These are phyloP conservation scores for Thalassiosira tumida DNA, from an alignment of 352 stramenopile species.

Conservation along the genomic window DNA sequence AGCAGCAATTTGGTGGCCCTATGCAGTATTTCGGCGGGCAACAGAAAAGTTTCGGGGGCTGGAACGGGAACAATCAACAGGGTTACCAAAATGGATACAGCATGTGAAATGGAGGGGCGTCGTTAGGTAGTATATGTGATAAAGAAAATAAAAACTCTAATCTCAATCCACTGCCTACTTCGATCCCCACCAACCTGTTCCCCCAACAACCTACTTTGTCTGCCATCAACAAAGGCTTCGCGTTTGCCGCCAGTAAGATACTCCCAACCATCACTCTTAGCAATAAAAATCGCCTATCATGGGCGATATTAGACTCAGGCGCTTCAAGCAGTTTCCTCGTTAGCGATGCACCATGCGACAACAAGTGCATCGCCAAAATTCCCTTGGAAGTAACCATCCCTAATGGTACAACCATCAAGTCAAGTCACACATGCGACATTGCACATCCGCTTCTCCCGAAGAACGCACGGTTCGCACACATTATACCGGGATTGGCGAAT, in stretches of 20 bases:
- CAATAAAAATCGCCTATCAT: not conserved
- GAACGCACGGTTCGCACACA: not conserved
- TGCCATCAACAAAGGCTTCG: not conserved
- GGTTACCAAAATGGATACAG: not conserved
- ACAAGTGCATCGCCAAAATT: slow-evolving; percentile 6
- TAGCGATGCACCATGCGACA: not conserved
- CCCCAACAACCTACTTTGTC: not conserved
- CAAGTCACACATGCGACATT: not conserved
- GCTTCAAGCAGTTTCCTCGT: not conserved
- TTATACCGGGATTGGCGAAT: not conserved
- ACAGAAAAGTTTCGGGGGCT: not conserved
- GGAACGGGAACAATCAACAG: not conserved
- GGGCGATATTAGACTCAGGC: slow-evolving; percentile 2
- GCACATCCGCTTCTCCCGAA: not conserved
- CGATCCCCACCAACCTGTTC: not conserved
- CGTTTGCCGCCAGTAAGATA: not conserved
- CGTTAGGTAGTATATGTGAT: not conserved
- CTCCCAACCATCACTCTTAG: not conserved
- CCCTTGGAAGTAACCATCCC: not conserved
- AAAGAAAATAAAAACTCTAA: not conserved
- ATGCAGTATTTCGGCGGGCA: not conserved
- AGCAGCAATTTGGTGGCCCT: not conserved
- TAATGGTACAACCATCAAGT: not conserved
- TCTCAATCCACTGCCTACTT: not conserved
- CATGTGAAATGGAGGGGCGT: not conserved